Evolutionary conservation across 805 yeast species (phyloP).

Genomic region (Starmerella apis): DNA sequence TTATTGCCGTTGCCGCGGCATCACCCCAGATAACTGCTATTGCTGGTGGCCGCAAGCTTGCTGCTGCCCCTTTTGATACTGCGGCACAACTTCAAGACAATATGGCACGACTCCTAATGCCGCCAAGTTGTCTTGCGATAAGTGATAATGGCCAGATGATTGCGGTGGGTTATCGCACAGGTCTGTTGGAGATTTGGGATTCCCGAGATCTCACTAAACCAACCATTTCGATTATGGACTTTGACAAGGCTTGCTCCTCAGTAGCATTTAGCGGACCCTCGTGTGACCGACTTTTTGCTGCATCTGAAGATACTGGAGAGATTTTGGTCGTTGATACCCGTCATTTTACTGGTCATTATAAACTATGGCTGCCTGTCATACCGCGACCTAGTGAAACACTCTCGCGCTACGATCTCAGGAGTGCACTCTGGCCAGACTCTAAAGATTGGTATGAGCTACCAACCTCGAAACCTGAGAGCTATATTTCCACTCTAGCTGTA

Average conservation of each 20-base stretch:
- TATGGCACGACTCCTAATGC: neutral
- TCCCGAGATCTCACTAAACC: neutral
- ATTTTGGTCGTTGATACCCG: constrained; percentile 2
- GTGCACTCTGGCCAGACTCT: constrained; percentile 1
- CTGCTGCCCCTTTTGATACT: neutral
- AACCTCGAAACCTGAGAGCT: neutral
- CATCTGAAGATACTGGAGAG: neutral
- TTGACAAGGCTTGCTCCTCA: neutral
- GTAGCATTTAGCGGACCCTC: neutral
- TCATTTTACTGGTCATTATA: neutral
- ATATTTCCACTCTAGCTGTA: neutral
- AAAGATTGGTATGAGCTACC: neutral
- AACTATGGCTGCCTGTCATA: constrained; percentile 1
- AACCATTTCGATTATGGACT: neutral
- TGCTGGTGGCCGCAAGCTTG: neutral
- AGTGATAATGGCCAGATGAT: constrained; percentile 5
- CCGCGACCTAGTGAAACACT: constrained; percentile 2
- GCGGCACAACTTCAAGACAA: neutral
- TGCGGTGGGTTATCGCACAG: neutral
- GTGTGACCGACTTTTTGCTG: constrained; percentile 1
- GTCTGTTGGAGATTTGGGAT: neutral
- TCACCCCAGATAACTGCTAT: neutral
- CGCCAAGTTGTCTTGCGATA: neutral
- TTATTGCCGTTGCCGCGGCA: neutral
- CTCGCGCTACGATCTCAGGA: neutral